A percentile compares a stretch with the other conserved stretches of the same genome.
Conservation (phyloP, 139 green algal species). For the Volvox reticuliferus region DNA sequence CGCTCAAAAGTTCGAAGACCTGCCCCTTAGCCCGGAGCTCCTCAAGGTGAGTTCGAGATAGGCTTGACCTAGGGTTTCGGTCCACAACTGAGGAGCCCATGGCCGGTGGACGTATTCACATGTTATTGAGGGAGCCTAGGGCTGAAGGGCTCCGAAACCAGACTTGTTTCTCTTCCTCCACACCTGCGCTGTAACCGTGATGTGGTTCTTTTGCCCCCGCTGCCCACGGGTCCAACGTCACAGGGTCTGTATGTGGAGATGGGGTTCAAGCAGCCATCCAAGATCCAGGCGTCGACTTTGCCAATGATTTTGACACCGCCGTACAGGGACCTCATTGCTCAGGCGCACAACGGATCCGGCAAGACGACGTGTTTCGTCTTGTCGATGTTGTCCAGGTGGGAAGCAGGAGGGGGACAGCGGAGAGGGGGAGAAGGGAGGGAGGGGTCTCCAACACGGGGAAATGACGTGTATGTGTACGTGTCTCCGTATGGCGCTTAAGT, state of each 20-base stretch:
- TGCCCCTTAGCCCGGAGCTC: conserved; percentile 81
- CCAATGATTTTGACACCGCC: conserved; percentile 97
- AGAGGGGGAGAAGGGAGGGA: neutral
- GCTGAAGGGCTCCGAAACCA: too few relatives aligned
- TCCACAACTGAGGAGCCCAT: neutral
- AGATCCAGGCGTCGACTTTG: conserved; percentile 95
- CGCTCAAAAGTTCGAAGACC: conserved; percentile 91
- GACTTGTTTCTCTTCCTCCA: too few relatives aligned
- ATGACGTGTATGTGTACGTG: too few relatives aligned
- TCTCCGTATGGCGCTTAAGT: too few relatives aligned
- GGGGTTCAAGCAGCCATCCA: conserved; percentile 96
- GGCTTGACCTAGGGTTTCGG: neutral
- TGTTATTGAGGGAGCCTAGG: too few relatives aligned
- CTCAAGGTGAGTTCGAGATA: conserved; percentile 63
- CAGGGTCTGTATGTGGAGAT: conserved; percentile 98
- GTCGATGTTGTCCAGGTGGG: conserved; percentile 86
- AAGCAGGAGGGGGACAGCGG: too few relatives aligned
- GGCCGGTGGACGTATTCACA: too few relatives aligned
- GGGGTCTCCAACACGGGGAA: too few relatives aligned
- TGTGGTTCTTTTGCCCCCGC: too few relatives aligned
- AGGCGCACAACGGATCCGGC: conserved; percentile 97
- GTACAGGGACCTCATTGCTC: conserved; percentile 91
- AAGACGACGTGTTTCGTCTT: conserved; percentile 99
- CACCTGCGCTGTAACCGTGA: too few relatives aligned
- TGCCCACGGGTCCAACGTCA: too few relatives aligned